Conservation (phyloP, 768 basidiomycete species). For the Lentinula edodes region DNA sequence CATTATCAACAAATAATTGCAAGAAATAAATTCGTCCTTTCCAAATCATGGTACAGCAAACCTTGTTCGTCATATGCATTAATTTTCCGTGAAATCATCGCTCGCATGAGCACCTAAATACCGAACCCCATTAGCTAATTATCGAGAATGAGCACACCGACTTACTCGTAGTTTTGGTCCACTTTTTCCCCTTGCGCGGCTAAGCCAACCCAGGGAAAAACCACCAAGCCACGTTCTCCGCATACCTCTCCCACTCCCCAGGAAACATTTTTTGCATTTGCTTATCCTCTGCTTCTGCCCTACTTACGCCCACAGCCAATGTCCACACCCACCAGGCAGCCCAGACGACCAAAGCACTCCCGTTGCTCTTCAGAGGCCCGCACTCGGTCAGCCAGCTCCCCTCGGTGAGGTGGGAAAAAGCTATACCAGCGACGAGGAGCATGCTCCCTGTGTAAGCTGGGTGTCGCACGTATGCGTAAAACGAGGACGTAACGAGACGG, state of each 20-base stretch:
- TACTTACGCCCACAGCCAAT: constrained; percentile 32
- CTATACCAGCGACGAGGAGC: constrained; percentile 41
- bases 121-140: neutral
- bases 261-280: constrained; percentile 39
- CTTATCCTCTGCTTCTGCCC: constrained; percentile 42
- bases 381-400: constrained; percentile 41
- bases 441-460: constrained; percentile 51
- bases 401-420: constrained; percentile 38
- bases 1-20: neutral
- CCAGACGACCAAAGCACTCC: constrained; percentile 20
- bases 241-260: constrained; percentile 40
- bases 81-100: neutral
- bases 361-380: constrained; percentile 20
- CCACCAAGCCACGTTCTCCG: constrained; percentile 36
- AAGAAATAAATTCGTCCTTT: neutral
- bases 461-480: constrained; percentile 48
- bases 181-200: neutral
- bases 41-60: neutral
- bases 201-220: constrained; percentile 36
- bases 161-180: neutral
- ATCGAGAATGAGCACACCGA: neutral
- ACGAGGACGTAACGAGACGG: constrained; percentile 42
- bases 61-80: neutral
- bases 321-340: constrained; percentile 39
- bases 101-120: neutral